Evolutionary conservation across 768 basidiomycete species (phyloP), one percentile per base, ranked within the genome.

Genomic region (Boletus insuetus): DNA sequence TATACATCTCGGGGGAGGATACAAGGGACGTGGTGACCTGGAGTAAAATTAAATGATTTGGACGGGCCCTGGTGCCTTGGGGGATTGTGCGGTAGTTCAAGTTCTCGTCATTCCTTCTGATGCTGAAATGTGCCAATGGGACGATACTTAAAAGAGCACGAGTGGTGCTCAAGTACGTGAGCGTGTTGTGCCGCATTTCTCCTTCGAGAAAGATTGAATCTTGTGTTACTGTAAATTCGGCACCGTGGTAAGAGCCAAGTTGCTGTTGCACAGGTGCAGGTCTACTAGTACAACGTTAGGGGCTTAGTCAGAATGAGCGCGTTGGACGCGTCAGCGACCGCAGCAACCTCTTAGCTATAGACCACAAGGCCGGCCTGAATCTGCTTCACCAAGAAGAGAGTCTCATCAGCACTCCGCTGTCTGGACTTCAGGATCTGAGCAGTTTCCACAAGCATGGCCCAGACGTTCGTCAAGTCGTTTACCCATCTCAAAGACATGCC

Each of bases 401-500:
- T 35, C 14, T 35, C 34, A 35, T 35, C 34, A 35, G 10, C 13
- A 35, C 38, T 8, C 34, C 19, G 12, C 19, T 12, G 31, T 19
- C 22, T 22, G 26, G 40, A 34, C 40, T 34, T 12, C 29, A 46
- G 22, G 26, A 44, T 38, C 16, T 4, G 26, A 44, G 38, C 45
- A 26, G 26, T 35, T 44, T 38, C 35, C 31, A 26, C 49, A 29
- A 37, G 39, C 55, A 86, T 86, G 85, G 61, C 81, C 17, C 76
- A 87, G 40, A 71, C 71, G 22, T 85, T 83, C 62, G 79, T 91
- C 56, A 75, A 81, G 61, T 81, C 86, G 0, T 86, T 87, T 58
- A 85, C 84, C 19, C 85, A 90, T 67, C 78, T 94, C 58, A 87
- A 83, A 57, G 81, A 79, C 54, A 79, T 77, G 64, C 86, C 86